Percentiles rank a stretch among this genome's conserved stretches.
Evolutionary conservation across 495 filamentous ascomycete species (phyloP).

Genomic region (Podospora tetraspora): DNA sequence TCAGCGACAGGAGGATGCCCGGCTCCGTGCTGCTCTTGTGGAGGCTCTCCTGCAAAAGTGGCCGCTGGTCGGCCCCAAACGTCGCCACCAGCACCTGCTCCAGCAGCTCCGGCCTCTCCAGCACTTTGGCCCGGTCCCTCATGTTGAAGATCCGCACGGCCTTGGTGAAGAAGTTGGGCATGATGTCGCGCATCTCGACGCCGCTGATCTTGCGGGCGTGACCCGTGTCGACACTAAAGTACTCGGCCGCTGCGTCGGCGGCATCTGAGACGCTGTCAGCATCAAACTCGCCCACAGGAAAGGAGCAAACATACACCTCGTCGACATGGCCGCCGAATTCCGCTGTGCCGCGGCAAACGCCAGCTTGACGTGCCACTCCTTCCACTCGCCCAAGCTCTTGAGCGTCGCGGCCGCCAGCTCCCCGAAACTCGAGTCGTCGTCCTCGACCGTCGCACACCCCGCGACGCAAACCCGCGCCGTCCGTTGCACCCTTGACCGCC

Average conservation of each 20-base stretch:
- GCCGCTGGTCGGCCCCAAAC: slow-evolving; percentile 18
- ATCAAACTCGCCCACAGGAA: not conserved
- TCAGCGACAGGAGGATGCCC: slow-evolving; percentile 18
- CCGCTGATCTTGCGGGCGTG: slow-evolving; percentile 29
- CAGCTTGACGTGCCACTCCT: slow-evolving; percentile 18
- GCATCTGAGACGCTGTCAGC: not conserved
- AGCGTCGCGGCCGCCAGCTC: slow-evolving; percentile 19
- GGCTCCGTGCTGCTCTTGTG: slow-evolving; percentile 18
- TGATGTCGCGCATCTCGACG: slow-evolving; percentile 28
- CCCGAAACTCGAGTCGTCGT: slow-evolving; percentile 19
- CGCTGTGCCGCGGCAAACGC: slow-evolving; percentile 27
- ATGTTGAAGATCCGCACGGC: slow-evolving; percentile 29
- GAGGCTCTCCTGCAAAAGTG: slow-evolving; percentile 20
- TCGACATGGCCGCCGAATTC: slow-evolving; percentile 21
- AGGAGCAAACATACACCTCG: slow-evolving; percentile 18
- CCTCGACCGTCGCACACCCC: slow-evolving; percentile 11
- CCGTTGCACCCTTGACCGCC: not conserved
- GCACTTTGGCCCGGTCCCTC: slow-evolving; percentile 15
- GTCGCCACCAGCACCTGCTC: slow-evolving; percentile 16
- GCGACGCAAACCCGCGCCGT: slow-evolving; percentile 22
- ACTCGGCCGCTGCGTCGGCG: slow-evolving; percentile 21
- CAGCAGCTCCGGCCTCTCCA: slow-evolving; percentile 17
- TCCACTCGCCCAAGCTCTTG: slow-evolving; percentile 15
- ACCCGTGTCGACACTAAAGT: slow-evolving; percentile 27
- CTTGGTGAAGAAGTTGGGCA: slow-evolving; percentile 29